These are phyloP conservation scores for Starmerella tilneyi DNA, from an alignment of 805 yeast genomes.

Conservation along the genomic window DNA sequence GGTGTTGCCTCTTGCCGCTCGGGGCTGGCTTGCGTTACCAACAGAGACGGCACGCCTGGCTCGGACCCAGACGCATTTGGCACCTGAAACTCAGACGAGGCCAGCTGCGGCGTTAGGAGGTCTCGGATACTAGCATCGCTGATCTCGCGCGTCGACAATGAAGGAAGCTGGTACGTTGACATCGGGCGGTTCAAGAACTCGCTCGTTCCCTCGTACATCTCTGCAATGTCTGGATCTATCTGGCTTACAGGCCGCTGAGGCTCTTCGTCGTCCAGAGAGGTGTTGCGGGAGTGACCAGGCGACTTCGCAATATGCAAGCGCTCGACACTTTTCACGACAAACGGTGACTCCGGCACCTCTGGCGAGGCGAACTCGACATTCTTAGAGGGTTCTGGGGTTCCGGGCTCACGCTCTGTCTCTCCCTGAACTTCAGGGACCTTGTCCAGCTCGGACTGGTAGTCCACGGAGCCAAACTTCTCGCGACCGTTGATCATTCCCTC, in stretches of 20 bases:
- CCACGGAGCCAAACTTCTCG: conserved; percentile 13
- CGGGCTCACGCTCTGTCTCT: conserved; percentile 1
- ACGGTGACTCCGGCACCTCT: conserved; percentile 2
- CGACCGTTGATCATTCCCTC: conserved; percentile 1
- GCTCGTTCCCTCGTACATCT: conserved; percentile 28
- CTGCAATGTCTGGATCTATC: conserved; percentile 29
- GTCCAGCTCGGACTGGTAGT: conserved; percentile 16
- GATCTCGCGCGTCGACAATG: conserved; percentile 18
- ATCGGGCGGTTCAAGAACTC: conserved; percentile 28
- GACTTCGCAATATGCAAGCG: conserved; percentile 8
- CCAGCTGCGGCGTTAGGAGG: conserved; percentile 25
- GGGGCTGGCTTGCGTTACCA: conserved; percentile 18
- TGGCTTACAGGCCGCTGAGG: conserved; percentile 12
- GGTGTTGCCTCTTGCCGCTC: neutral
- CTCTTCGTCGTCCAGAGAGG: neutral
- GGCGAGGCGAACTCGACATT: neutral
- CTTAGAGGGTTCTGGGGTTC: neutral
- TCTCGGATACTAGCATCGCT: conserved; percentile 23
- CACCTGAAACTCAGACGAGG: conserved; percentile 13
- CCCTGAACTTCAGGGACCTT: conserved; percentile 16
- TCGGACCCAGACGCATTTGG: neutral
- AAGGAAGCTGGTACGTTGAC: conserved; percentile 24
- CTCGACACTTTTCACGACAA: conserved; percentile 2
- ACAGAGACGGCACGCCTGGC: conserved; percentile 9
- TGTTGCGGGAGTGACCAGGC: conserved; percentile 14